Base-by-base conservation (phyloP, 805 yeast genomes). In the Lipomyces spencermartinsiae region DNA sequence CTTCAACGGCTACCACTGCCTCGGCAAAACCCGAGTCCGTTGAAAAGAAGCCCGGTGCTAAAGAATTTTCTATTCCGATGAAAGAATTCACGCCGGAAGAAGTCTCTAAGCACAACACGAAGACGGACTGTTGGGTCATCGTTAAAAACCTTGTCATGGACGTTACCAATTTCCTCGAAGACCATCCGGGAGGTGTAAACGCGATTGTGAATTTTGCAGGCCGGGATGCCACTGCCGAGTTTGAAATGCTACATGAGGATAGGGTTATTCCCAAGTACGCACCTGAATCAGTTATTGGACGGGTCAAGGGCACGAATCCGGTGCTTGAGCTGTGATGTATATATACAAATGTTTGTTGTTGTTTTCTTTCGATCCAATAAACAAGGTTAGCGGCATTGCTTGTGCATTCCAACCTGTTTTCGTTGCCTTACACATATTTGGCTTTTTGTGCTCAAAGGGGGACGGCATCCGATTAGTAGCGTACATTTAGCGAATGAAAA, bases 191-290 rank as follows among this genome's bases (percentile, higher is more conserved):
- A 34, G 91, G 91, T 8, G 83, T 78, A 19, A 85, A 86, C 61
- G 83, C 88, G 14, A 85, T 87, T 67, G 80, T 87, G 60, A 95
- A 91, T 74, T 85, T 88, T 77, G 97, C 92, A 22, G 97, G 97
- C 56, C 84, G 85, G 67, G 97, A 92, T 76, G 93, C 93, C 58
- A 87, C 91, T 8, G 80, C 76, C 61, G 86, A 87, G 54, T 88
- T 88, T 72, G 88, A 86, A 87, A 87, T 82, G 86, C 77, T 86
- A 63, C 90, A 87, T 74, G 87, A 86, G 65, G 90, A 87, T 70
- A 80, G 80, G 60, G 86, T 86, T 62, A 79, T 86, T 62, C 78
- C 83, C 1, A 80, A 84, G 66, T 85, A 85, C 68, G 86, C 87
- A 1, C 76, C 79, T 1, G 76, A 78, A 34, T 78, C 83, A 68